Evolutionary conservation across 768 basidiomycete genomes (phyloP).

Genomic region (Auriscalpium orientale): DNA sequence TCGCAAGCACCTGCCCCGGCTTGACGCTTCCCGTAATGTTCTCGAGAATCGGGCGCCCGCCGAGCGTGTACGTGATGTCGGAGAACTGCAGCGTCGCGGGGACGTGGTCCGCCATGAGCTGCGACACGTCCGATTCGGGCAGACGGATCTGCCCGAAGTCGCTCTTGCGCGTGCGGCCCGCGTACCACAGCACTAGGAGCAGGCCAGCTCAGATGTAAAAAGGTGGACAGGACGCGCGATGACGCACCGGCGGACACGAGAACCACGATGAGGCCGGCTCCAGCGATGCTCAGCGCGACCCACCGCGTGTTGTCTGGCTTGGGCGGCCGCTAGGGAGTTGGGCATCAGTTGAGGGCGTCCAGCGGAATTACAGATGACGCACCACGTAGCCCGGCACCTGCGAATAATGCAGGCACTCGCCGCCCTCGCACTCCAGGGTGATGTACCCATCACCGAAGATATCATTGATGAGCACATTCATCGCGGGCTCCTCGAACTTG

Average conservation of each 20-base stretch:
- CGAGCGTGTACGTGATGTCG: constrained; percentile 71
- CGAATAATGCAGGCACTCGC: constrained; percentile 90
- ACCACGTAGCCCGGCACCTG: constrained; percentile 92
- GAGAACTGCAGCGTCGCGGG: constrained; percentile 92
- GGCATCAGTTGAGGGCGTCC: background rate
- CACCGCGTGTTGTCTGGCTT: constrained; percentile 78
- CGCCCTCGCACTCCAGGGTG: constrained; percentile 76
- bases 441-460: constrained; percentile 93
- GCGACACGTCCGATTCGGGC: constrained; percentile 73
- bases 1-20: constrained; percentile 87
- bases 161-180: constrained; percentile 62
- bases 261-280: constrained; percentile 70
- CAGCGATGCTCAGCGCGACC: constrained; percentile 79
- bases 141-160: constrained; percentile 70
- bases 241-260: constrained; percentile 51
- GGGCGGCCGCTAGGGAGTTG: constrained; percentile 47
- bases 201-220: background rate
- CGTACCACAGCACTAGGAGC: constrained; percentile 77
- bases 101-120: constrained; percentile 90
- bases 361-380: constrained; percentile 15
- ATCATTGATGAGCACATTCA: constrained; percentile 90
- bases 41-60: constrained; percentile 63
- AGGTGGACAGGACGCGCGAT: background rate
- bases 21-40: constrained; percentile 76
- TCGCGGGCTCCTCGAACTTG: constrained; percentile 90